Evolutionary conservation across 345 rosid species (phyloP), one percentile per base, ranked within the genome.

Genomic region (Aquilaria yunnanensis): DNA sequence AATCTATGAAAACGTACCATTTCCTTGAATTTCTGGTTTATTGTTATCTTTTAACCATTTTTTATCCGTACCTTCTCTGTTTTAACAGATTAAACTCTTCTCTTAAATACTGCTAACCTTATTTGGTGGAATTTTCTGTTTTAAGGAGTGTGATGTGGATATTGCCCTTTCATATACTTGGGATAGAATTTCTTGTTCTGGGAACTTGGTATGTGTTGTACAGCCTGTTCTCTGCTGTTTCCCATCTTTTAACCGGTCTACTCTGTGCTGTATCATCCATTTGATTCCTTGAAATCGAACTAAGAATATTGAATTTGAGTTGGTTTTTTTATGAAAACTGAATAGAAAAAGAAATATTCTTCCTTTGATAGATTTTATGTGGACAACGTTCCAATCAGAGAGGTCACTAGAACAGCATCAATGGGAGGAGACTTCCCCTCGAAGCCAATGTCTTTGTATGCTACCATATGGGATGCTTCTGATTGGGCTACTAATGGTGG

Each of bases 401-500:
- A 88, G 75, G 75, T 86, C 9, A 82, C 72, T 67, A 86, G 92
- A 68, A 86, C 85, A 30, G 80, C 57, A 30, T 59, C 86, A 0
- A 85, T 87, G 97, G 92, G 98, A 0, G 94, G 87, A 13, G 90
- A 84, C 59, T 93, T 93, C 62, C 98, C 98, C 1, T 78, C 96
- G 1, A 93, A 93, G 81, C 96, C 97, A 6, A 93, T 93, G 98
- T 88, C 98, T 14, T 67, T 93, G 55, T 93, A 93, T 59, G 88
- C 96, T 57, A 93, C 98, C 37, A 90, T 93, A 61, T 93, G 98
- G 98, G 98, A 93, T 49, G 98, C 89, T 9, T 93, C 97, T 11
- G 77, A 76, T 62, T 93, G 98, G 98, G 98, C 98, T 13, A 94
- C 99, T 32, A 81, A 87, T 58, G 97, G 97, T 60, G 99, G 99